Base-by-base conservation (phyloP, 768 basidiomycete species). In the Auricularia sp. region DNA sequence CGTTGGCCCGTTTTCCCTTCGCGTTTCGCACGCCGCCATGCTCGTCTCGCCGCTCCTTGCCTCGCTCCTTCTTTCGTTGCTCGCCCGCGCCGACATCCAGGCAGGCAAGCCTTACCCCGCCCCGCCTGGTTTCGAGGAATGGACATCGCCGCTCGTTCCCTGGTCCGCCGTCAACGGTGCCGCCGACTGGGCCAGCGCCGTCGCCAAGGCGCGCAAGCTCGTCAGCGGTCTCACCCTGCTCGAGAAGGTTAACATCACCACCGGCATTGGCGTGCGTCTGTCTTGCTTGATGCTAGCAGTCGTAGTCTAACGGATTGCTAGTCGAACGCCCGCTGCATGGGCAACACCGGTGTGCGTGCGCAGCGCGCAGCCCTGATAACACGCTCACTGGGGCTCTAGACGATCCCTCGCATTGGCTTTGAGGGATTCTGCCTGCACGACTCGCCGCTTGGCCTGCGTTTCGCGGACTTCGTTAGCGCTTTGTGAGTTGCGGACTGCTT, bases 361-460 rank as follows among this genome's bases (percentile, higher is more conserved):
- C 11, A 18, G 29, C 29, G 18, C 23, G 43, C 47, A 29, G 36
- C n/a, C 36, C 12, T 42, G 34, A 59, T 34, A 53, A 43, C 6
- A 34, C 43, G 2, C 36, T 33, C 62, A 14, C 29, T 67, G 67
- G 68, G 70, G 62, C 42, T 36, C 33, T 39, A 12, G 63, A 5
- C 16, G 23, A 44, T 62, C 10, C 7, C 23, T 36, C 42, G 58
- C 14, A 53, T 12, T 7, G 47, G 47, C 47, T 68, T 63, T 58
- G 62, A 66, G 44, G 67, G 69, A 1, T 62, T 68, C 34, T 70
- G 68, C 51, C 61, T 63, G n/a, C 63, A 86, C 80, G 86, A 89
- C 67, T 85, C 86, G 23, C 90, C 90, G 2, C 78, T 91, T 0
- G 93, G 93, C 3, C 84, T 95, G 21, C 87, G 93, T 58, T 77